These are phyloP conservation scores for Penicillium sp. DNA, from an alignment of 2,329 filamentous ascomycete species.

Conservation along the genomic window DNA sequence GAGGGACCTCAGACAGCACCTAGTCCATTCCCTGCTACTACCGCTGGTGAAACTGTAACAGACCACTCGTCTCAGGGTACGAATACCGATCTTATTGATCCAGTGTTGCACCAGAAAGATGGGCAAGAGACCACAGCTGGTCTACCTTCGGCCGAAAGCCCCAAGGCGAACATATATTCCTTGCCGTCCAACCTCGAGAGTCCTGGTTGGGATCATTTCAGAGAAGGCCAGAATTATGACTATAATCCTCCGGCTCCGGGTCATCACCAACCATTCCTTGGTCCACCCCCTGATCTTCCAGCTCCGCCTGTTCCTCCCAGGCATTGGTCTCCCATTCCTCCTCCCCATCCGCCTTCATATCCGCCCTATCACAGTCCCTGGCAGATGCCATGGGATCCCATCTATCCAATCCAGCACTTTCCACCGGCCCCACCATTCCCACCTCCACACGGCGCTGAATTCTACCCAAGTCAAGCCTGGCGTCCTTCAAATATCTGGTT, in stretches of 20 bases:
- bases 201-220: background rate
- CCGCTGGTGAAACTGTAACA: background rate
- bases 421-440: background rate
- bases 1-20: constrained; percentile 5
- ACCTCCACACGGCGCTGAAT: background rate
- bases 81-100: background rate
- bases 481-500: background rate
- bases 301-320: background rate
- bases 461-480: background rate
- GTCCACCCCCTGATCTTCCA: background rate
- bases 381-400: background rate
- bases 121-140: background rate
- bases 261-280: background rate
- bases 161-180: background rate
- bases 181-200: background rate
- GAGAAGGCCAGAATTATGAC: background rate
- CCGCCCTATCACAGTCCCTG: background rate
- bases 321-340: background rate
- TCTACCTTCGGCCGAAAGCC: background rate
- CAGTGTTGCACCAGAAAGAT: background rate
- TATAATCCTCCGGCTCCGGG: background rate
- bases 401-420: background rate
- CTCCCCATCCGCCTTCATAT: background rate
- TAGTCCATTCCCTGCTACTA: background rate
- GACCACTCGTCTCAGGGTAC: background rate